Conservation (phyloP, 169 alveolate species). For the Plasmodium cynomolgi region DNA sequence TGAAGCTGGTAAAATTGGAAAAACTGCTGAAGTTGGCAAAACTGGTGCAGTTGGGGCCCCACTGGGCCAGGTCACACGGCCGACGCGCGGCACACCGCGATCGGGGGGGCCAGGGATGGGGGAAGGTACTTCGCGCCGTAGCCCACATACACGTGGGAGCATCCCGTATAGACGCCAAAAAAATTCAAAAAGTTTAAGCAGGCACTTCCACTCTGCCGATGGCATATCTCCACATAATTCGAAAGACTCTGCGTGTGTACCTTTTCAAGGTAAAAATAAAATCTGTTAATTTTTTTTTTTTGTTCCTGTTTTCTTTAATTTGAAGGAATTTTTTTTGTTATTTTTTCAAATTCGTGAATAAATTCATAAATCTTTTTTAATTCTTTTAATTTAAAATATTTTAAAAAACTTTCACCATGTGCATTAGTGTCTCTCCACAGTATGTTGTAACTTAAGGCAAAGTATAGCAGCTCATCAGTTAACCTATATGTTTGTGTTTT, state of each 20-base stretch:
- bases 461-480: slow-evolving; percentile 23
- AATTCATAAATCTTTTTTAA: slow-evolving; percentile 48
- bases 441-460: slow-evolving; percentile 46
- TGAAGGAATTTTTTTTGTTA: slow-evolving; percentile 44
- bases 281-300: slow-evolving; percentile 7
- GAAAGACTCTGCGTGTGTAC: background rate
- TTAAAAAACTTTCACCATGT: slow-evolving; percentile 13
- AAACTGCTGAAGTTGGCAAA: background rate
- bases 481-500: slow-evolving; percentile 21
- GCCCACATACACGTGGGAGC: slow-evolving; percentile 8
- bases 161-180: slow-evolving; percentile 3
- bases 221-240: slow-evolving; percentile 29
- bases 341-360: slow-evolving; percentile 58
- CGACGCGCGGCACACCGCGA: background rate
- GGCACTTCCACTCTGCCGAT: slow-evolving; percentile 9
- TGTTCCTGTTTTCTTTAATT: slow-evolving; percentile 2
- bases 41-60: background rate
- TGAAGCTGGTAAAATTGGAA: background rate
- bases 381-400: slow-evolving; percentile 39
- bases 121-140: background rate
- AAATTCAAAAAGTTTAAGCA: slow-evolving; percentile 34
- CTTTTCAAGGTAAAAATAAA: slow-evolving; percentile 3
- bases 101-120: slow-evolving; percentile 32
- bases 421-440: background rate
- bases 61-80: too few relatives aligned